A percentile compares a stretch with the other conserved stretches of the same genome.
phyloP scores from a whole-genome alignment of 176 grass and related monocot species.

The Carex cristatella region DNA sequence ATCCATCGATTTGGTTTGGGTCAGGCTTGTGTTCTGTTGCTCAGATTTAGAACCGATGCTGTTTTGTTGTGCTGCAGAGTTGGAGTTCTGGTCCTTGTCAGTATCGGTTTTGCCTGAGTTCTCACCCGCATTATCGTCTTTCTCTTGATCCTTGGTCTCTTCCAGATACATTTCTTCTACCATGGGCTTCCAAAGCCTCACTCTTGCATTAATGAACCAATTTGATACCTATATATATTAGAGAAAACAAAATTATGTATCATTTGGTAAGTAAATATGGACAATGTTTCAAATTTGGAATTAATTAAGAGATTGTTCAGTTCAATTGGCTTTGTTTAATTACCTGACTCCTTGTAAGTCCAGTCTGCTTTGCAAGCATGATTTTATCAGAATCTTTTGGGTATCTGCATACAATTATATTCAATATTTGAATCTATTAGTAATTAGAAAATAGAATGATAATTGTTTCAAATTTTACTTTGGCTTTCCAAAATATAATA shows the following conservation, averaged over 20 bases:
- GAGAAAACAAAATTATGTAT: not conserved
- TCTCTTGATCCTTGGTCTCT: conserved; percentile 77
- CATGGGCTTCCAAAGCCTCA: conserved; percentile 98
- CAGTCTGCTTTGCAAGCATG: conserved; percentile 98
- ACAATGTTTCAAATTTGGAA: not conserved
- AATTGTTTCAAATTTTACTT: not conserved
- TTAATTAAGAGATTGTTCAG: not conserved
- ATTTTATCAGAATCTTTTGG: conserved; percentile 99
- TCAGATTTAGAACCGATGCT: conserved; percentile 8
- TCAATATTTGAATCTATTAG: not conserved
- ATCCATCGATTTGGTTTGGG: conserved; percentile 22
- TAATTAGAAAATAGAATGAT: not conserved
- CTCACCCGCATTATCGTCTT: conserved; percentile 20
- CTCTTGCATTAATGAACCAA: conserved; percentile 99
- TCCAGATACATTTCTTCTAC: conserved; percentile 99
- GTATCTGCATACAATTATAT: conserved; percentile 48
- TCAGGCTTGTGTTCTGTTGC: conserved; percentile 3
- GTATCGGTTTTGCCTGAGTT: conserved; percentile 43
- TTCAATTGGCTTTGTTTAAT: not conserved
- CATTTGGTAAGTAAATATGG: not conserved
- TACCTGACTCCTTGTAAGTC: conserved; percentile 95
- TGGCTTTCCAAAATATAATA: not conserved
- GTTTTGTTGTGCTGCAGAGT: conserved; percentile 22
- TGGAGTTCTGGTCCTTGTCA: conserved; percentile 6
- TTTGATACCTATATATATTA: conserved; percentile 72